These are phyloP conservation scores for Rhipidocladum racemiflorum DNA, from an alignment of 176 grass and related monocot genomes.

Conservation along the genomic window DNA sequence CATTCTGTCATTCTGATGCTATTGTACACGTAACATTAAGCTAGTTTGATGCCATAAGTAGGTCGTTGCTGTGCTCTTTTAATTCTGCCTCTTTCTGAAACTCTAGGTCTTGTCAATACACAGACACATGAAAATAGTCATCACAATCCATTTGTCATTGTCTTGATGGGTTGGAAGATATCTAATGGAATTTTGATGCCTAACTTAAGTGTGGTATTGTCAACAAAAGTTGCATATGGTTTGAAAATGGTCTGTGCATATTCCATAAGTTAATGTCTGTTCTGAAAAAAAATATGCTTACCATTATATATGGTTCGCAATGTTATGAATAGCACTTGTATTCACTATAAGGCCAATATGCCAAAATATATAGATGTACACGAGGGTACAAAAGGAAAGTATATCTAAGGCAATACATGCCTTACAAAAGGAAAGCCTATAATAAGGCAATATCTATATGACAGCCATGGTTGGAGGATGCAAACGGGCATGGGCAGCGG, in stretches of 20 bases:
- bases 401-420: too few species aligned
- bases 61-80: neutral
- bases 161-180: neutral
- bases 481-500: too few species aligned
- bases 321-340: too few species aligned
- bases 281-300: neutral
- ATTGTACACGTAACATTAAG: neutral
- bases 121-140: neutral
- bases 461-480: too few species aligned
- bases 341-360: too few species aligned
- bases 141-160: neutral
- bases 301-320: neutral
- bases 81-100: neutral
- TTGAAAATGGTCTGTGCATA: neutral
- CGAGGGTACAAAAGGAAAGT: too few species aligned
- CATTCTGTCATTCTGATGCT: neutral
- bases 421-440: too few species aligned
- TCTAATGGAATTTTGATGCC: neutral
- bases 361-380: too few species aligned
- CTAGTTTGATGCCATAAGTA: neutral
- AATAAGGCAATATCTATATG: too few species aligned
- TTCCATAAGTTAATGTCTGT: neutral
- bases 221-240: neutral
- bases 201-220: neutral
- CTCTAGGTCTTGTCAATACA: neutral